Percentiles rank a stretch among this genome's conserved stretches.
These are phyloP conservation scores for Epichloe sibirici DNA, from an alignment of 2,329 filamentous ascomycete genomes.

Conservation along the genomic window DNA sequence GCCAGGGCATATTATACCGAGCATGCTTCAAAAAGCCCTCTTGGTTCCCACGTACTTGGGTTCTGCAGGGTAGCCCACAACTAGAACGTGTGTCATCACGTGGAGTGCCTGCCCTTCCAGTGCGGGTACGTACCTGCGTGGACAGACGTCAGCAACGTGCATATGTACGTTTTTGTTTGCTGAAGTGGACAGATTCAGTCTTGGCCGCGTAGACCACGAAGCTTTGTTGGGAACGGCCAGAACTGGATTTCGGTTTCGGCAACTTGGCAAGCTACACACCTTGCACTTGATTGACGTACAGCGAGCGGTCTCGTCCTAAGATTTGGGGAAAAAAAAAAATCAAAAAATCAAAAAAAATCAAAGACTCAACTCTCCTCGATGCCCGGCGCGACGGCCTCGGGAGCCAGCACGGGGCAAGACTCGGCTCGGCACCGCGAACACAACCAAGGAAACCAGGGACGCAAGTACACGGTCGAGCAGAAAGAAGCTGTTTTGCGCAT, in stretches of 20 bases:
- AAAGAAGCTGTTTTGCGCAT: conserved; percentile 86
- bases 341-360: no score
- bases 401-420: conserved; percentile 34
- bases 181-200: background rate
- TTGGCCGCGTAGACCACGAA: background rate
- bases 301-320: background rate
- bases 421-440: conserved; percentile 46
- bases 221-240: no score
- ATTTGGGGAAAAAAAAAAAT: no score
- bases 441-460: conserved; percentile 63
- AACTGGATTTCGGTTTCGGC: no score
- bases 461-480: conserved; percentile 78
- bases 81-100: background rate
- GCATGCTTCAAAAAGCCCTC: no score
- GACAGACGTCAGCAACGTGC: background rate
- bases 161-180: background rate
- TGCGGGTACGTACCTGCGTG: background rate
- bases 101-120: background rate
- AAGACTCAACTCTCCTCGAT: conserved; percentile 11
- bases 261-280: no score
- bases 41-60: no score
- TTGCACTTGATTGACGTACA: background rate
- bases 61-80: background rate
- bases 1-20: no score
- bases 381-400: conserved; percentile 40